Conservation (phyloP, 2,329 filamentous ascomycete species). For the Neoscytalidium dimidiatum region DNA sequence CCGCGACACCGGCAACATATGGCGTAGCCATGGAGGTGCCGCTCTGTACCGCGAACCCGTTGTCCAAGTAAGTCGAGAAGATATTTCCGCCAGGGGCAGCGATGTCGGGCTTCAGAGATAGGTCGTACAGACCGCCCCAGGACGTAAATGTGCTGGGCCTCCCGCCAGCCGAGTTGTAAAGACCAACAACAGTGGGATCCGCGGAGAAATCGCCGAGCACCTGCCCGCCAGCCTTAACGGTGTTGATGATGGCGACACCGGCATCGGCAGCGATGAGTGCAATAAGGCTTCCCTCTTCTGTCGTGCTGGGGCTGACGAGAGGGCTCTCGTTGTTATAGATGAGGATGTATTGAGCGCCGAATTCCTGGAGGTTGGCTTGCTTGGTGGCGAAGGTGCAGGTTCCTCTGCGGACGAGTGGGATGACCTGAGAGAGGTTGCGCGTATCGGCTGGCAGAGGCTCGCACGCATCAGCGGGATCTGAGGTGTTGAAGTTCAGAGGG, state of each 20-base stretch:
- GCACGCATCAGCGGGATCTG: slow-evolving; percentile 55
- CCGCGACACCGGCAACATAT: slow-evolving; percentile 52
- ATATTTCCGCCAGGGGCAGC: slow-evolving; percentile 60
- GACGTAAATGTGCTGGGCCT: slow-evolving; percentile 56
- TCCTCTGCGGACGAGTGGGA: slow-evolving; percentile 63
- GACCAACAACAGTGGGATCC: slow-evolving; percentile 4
- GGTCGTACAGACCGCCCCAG: slow-evolving; percentile 64
- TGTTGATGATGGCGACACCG: slow-evolving; percentile 10
- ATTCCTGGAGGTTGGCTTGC: slow-evolving; percentile 53
- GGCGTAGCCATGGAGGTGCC: slow-evolving; percentile 65
- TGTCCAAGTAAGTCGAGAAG: slow-evolving; percentile 57
- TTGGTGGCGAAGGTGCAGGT: slow-evolving; percentile 60
- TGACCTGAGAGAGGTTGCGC: slow-evolving; percentile 58
- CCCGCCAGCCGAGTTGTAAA: slow-evolving; percentile 45
- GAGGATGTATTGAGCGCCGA: slow-evolving; percentile 62
- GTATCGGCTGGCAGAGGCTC: slow-evolving; percentile 53
- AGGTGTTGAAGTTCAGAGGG: slow-evolving; percentile 52
- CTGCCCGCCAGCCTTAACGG: neutral
- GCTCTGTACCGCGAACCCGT: slow-evolving; percentile 54
- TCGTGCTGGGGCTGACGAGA: slow-evolving; percentile 22
- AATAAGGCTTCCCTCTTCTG: slow-evolving; percentile 26
- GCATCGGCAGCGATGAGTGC: slow-evolving; percentile 27
- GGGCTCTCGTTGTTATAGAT: slow-evolving; percentile 57
- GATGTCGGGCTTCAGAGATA: slow-evolving; percentile 58
- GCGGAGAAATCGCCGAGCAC: slow-evolving; percentile 1